Percentiles rank a stretch among this genome's conserved stretches.
Conservation (phyloP, 495 filamentous ascomycete species). For the Daldinia childiae region DNA sequence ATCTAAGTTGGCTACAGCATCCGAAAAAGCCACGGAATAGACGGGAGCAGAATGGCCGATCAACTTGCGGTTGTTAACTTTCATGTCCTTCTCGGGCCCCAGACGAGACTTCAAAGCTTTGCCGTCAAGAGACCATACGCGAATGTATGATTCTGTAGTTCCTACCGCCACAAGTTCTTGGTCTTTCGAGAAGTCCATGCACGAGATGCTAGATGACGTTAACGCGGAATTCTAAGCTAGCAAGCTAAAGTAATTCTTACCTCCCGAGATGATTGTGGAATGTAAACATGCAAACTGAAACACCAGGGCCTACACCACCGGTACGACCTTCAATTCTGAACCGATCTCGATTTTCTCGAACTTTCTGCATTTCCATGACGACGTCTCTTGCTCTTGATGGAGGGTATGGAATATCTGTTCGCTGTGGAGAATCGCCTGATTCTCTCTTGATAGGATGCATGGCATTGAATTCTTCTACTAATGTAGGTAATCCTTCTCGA, state of each 20-base stretch:
- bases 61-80: constrained; percentile 74
- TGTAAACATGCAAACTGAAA: constrained; percentile 94
- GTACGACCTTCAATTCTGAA: constrained; percentile 83
- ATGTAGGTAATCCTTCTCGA: constrained; percentile 65
- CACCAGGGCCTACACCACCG: constrained; percentile 78
- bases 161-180: constrained; percentile 84
- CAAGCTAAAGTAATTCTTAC: constrained; percentile 60
- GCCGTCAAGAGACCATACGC: constrained; percentile 89
- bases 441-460: constrained; percentile 84
- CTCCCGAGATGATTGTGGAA: constrained; percentile 94
- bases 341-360: constrained; percentile 91
- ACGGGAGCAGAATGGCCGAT: constrained; percentile 92
- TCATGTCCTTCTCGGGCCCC: constrained; percentile 51
- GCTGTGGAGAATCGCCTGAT: constrained; percentile 80
- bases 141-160: constrained; percentile 92
- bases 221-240: constrained; percentile 34
- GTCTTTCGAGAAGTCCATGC: constrained; percentile 92
- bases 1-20: constrained; percentile 66
- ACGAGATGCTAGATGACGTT: constrained; percentile 72
- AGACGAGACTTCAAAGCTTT: constrained; percentile 66
- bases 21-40: constrained; percentile 89
- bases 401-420: constrained; percentile 82
- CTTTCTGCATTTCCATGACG: constrained; percentile 90
- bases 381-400: constrained; percentile 90
- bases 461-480: constrained; percentile 82